Percentiles rank a stretch among this genome's conserved stretches.
phyloP scores from a whole-genome alignment of 441 rosid genomes.

The Pelargonium citronellum region DNA sequence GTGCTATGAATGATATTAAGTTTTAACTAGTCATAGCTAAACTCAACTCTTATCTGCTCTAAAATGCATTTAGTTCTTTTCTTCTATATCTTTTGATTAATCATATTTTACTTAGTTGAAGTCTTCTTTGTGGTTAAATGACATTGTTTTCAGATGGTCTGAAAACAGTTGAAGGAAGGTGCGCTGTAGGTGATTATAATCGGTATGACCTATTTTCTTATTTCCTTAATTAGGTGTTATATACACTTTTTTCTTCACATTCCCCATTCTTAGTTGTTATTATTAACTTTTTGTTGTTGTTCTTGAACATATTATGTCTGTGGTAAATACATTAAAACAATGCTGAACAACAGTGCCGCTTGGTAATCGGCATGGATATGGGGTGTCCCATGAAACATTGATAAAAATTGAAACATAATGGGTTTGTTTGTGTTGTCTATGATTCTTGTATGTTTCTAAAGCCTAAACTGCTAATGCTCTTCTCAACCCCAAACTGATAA shows the following conservation, averaged over 20 bases:
- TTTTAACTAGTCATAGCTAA: not conserved
- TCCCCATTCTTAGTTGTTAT: not conserved
- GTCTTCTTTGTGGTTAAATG: not conserved
- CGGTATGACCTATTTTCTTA: constrained; percentile 25
- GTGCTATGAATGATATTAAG: not conserved
- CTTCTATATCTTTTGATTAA: constrained; percentile 2
- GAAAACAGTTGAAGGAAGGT: constrained; percentile 10
- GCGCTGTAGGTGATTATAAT: constrained; percentile 43
- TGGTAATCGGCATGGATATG: too few relatives aligned
- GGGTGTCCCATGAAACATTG: too few relatives aligned
- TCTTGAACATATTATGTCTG: not conserved
- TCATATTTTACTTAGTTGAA: not conserved
- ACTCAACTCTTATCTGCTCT: not conserved
- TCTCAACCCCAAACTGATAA: too few relatives aligned
- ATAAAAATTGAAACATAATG: too few relatives aligned
- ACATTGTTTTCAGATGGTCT: not conserved
- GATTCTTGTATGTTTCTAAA: too few relatives aligned
- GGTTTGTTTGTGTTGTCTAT: too few relatives aligned
- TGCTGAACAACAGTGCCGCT: too few relatives aligned
- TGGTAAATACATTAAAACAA: not conserved
- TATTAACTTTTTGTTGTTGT: too few relatives aligned
- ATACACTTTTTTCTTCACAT: not conserved
- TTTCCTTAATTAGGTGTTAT: not conserved
- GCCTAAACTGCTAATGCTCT: too few relatives aligned
- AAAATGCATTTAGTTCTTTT: not conserved